These are phyloP conservation scores for Trametes cingulata DNA, from an alignment of 768 basidiomycete species.

Conservation along the genomic window DNA sequence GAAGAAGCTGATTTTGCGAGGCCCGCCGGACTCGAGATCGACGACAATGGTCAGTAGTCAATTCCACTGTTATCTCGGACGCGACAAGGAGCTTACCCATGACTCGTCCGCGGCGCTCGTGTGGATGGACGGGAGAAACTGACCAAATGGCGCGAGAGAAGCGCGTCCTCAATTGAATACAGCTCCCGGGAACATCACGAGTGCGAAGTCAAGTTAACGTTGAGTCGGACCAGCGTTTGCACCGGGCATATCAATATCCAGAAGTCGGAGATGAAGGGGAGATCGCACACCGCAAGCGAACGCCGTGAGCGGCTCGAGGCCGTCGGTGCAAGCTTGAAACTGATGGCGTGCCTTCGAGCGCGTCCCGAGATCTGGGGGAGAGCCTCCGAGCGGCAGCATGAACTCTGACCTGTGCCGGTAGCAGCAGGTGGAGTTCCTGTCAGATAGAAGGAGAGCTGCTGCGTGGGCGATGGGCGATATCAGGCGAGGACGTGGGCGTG, in stretches of 20 bases:
- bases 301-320: constrained; percentile 8
- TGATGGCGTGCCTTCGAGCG: constrained; percentile 18
- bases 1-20: not conserved
- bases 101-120: not conserved
- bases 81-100: not conserved
- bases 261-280: constrained; percentile 15
- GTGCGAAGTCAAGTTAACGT: not conserved
- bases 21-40: not conserved
- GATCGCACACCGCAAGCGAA: constrained; percentile 5
- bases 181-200: not conserved
- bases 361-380: constrained; percentile 6
- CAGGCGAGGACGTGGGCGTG: not conserved
- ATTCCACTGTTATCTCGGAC: not conserved
- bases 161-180: not conserved
- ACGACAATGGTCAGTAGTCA: not conserved
- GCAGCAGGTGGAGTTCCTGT: not conserved
- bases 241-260: not conserved
- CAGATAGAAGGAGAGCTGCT: not conserved
- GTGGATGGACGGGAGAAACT: not conserved
- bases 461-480: not conserved
- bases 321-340: constrained; percentile 19
- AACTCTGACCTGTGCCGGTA: not conserved
- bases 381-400: not conserved
- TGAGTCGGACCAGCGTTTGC: constrained; percentile 9
- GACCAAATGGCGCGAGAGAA: not conserved